These are phyloP conservation scores for Syncephalastrum monosporum DNA, from an alignment of 371 early-diverging fungal genomes.

Conservation along the genomic window DNA sequence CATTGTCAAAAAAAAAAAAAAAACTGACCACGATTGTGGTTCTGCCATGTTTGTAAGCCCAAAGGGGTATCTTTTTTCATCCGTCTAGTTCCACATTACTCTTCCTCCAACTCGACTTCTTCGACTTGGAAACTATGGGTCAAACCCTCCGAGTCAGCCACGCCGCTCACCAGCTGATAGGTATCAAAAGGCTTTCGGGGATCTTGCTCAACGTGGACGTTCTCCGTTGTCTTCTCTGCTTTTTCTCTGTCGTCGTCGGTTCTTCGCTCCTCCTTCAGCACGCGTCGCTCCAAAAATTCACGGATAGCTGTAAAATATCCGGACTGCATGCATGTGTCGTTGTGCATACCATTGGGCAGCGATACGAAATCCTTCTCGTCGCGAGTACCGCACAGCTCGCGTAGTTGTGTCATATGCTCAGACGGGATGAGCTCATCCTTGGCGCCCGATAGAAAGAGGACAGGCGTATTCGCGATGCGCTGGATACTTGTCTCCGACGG, in stretches of 20 bases:
- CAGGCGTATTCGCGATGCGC: slow-evolving; percentile 69
- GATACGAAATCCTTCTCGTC: slow-evolving; percentile 50
- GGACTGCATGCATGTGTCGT: slow-evolving; percentile 87
- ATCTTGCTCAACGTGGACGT: slow-evolving; percentile 8
- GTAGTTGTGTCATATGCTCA: slow-evolving; percentile 78
- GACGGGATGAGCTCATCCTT: slow-evolving; percentile 91
- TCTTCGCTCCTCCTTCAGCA: slow-evolving; percentile 22
- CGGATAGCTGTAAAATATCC: slow-evolving; percentile 82
- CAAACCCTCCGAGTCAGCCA: slow-evolving; percentile 33
- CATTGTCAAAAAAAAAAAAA: too few species aligned
- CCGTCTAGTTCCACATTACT: slow-evolving; percentile 7
- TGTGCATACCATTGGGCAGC: slow-evolving; percentile 84
- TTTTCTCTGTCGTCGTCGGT: slow-evolving; percentile 11
- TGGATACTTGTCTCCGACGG: slow-evolving; percentile 73
- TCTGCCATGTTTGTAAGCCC: not conserved
- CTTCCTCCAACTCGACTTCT: slow-evolving; percentile 33
- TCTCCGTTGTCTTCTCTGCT: slow-evolving; percentile 9
- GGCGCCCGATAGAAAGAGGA: slow-evolving; percentile 82
- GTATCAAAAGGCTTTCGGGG: slow-evolving; percentile 8
- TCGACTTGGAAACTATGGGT: slow-evolving; percentile 31
- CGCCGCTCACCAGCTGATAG: slow-evolving; percentile 41
- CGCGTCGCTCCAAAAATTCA: slow-evolving; percentile 29
- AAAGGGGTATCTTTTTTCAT: slow-evolving; percentile 2
- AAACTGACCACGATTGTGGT: too few species aligned
- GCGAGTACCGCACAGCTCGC: slow-evolving; percentile 57